Evolutionary conservation across 2,329 filamentous ascomycete genomes (phyloP).

Genomic region (Metarhizium humberi): DNA sequence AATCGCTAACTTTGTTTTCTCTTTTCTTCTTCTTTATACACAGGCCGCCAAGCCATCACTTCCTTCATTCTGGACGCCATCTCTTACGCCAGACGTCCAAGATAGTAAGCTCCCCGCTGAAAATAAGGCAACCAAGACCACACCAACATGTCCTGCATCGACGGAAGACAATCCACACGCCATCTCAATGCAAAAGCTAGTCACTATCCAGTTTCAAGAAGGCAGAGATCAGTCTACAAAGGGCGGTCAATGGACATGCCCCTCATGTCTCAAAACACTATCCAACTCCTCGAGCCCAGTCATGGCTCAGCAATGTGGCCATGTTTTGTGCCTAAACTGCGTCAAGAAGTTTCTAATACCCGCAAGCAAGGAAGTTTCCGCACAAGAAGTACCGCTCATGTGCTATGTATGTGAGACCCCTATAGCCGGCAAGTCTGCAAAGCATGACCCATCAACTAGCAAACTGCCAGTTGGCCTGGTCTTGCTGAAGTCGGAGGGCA

Average conservation of each 20-base stretch:
- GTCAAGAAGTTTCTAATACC: slow-evolving; percentile 73
- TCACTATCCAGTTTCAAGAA: slow-evolving; percentile 68
- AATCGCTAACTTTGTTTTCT: neutral
- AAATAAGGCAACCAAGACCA: slow-evolving; percentile 53
- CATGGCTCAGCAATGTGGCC: slow-evolving; percentile 79
- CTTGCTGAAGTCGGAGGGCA: slow-evolving; percentile 75
- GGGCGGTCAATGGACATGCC: slow-evolving; percentile 51
- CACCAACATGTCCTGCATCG: slow-evolving; percentile 71
- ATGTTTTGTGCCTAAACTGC: slow-evolving; percentile 82
- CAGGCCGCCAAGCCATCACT: slow-evolving; percentile 56
- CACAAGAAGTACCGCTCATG: slow-evolving; percentile 34
- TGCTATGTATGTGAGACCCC: slow-evolving; percentile 87
- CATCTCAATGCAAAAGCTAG: slow-evolving; percentile 69
- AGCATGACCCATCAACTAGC: slow-evolving; percentile 36
- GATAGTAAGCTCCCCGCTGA: slow-evolving; percentile 42
- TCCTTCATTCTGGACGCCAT: slow-evolving; percentile 90
- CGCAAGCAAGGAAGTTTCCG: slow-evolving; percentile 28
- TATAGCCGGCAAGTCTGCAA: slow-evolving; percentile 44
- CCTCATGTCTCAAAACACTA: slow-evolving; percentile 74
- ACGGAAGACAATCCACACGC: slow-evolving; percentile 55
- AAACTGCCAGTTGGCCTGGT: slow-evolving; percentile 64
- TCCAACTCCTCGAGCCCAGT: slow-evolving; percentile 76
- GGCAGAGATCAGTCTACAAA: slow-evolving; percentile 44
- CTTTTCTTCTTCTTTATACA: slow-evolving; percentile 13
- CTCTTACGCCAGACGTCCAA: slow-evolving; percentile 55